These are phyloP conservation scores for Acacia concinna DNA, from an alignment of 331 rosid species.

Conservation along the genomic window DNA sequence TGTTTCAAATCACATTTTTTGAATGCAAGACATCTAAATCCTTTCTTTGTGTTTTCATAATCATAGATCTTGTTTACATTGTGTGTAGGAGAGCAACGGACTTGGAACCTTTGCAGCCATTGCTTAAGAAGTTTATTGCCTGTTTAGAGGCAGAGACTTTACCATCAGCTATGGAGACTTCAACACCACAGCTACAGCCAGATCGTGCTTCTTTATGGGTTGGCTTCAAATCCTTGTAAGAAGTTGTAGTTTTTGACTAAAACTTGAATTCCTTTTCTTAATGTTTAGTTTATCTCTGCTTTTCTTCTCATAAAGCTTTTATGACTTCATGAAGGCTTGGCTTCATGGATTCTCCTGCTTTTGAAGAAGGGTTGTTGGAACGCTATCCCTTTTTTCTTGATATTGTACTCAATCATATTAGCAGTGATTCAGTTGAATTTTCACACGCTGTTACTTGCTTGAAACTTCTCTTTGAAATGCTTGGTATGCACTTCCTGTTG, in stretches of 20 bases:
- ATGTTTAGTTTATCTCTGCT: background rate
- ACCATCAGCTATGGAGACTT: constrained; percentile 55
- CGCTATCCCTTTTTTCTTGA: constrained; percentile 90
- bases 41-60: constrained; percentile 5
- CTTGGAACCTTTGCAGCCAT: constrained; percentile 92
- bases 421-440: constrained; percentile 82
- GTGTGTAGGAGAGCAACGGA: constrained; percentile 68
- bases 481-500: constrained; percentile 55
- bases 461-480: constrained; percentile 86
- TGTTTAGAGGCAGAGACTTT: constrained; percentile 70
- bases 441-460: constrained; percentile 92
- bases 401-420: constrained; percentile 86
- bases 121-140: constrained; percentile 79
- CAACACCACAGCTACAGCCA: constrained; percentile 62
- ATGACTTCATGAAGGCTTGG: constrained; percentile 70
- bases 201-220: constrained; percentile 85
- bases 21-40: constrained; percentile 10
- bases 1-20: constrained; percentile 21
- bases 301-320: constrained; percentile 29
- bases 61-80: constrained; percentile 21
- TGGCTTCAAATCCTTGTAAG: constrained; percentile 93
- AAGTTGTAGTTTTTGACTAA: constrained; percentile 37
- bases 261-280: background rate
- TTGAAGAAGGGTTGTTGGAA: constrained; percentile 98
- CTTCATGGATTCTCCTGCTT: constrained; percentile 88